phyloP scores from a whole-genome alignment of 1,284 basidiomycete genomes.

The Gymnopus androsaceus region DNA sequence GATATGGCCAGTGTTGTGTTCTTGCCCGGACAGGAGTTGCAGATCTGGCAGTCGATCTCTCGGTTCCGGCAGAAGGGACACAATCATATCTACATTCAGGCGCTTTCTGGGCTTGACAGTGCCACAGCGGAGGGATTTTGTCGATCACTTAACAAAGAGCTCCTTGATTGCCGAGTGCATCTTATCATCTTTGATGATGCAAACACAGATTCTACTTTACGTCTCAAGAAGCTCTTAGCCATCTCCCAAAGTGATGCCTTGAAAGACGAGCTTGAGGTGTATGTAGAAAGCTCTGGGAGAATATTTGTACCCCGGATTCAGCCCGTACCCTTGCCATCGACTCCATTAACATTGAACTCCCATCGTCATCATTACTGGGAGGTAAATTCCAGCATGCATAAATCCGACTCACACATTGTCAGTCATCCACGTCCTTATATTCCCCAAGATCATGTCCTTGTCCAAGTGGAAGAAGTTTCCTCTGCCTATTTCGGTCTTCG shows the following conservation, averaged over 20 bases:
- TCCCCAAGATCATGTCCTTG: background rate
- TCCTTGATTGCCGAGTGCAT: background rate
- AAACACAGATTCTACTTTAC: background rate
- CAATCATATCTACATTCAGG: conserved; percentile 21
- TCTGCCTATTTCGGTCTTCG: background rate
- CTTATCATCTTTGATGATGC: background rate
- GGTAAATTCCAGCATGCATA: no score
- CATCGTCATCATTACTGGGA: no score
- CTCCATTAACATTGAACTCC: background rate
- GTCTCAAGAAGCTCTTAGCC: no score
- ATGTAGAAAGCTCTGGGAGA: background rate
- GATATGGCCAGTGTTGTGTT: no score
- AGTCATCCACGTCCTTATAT: background rate
- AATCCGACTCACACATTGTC: background rate
- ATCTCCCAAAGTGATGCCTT: background rate
- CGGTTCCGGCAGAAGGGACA: no score
- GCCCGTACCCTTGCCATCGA: background rate
- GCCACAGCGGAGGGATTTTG: conserved; percentile 22
- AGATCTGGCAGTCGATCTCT: no score
- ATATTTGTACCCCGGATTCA: background rate
- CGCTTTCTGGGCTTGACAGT: conserved; percentile 15
- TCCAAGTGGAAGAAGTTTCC: background rate
- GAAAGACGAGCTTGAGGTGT: background rate
- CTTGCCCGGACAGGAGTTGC: no score
- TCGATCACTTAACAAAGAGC: conserved; percentile 3